Conservation (phyloP, 768 basidiomycete species). For the Exsudoporus frostii region DNA sequence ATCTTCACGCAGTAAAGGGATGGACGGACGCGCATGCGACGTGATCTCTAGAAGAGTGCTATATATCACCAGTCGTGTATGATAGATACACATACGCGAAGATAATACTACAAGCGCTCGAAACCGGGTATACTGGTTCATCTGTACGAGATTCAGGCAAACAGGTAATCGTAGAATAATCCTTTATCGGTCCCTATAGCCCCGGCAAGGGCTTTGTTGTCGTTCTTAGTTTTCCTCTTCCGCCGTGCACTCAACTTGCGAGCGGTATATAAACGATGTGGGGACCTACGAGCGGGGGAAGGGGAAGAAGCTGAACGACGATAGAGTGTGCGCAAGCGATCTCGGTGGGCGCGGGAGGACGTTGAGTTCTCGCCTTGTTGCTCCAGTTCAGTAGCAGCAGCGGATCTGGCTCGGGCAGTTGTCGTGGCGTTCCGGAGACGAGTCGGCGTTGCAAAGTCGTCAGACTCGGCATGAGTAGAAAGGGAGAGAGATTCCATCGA, state of each 20-base stretch:
- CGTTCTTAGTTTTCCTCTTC: slow-evolving; percentile 16
- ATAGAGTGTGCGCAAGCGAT: slow-evolving; percentile 31
- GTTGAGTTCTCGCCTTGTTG: background rate
- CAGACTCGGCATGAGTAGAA: slow-evolving; percentile 23
- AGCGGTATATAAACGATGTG: slow-evolving; percentile 20
- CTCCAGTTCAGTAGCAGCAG: background rate
- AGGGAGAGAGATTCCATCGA: slow-evolving; percentile 36
- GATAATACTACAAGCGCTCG: background rate
- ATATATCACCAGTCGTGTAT: slow-evolving; percentile 3
- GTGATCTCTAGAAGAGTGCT: background rate
- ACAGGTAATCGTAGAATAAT: slow-evolving; percentile 46
- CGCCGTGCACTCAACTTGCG: slow-evolving; percentile 15
- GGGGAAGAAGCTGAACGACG: slow-evolving; percentile 50
- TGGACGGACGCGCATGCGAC: background rate
- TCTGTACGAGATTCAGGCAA: slow-evolving; percentile 27
- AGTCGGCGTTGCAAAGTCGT: slow-evolving; percentile 15
- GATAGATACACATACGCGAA: slow-evolving; percentile 1
- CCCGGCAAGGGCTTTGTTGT: slow-evolving; percentile 13
- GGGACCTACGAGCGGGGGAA: slow-evolving; percentile 45
- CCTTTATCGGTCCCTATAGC: slow-evolving; percentile 12
- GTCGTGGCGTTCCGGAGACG: background rate
- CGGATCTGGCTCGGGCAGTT: background rate
- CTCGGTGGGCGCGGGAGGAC: slow-evolving; percentile 20
- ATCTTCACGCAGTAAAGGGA: slow-evolving; percentile 46
- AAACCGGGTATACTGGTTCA: background rate